A percentile compares a stretch with the other conserved stretches of the same genome.
phyloP scores from a whole-genome alignment of 2,329 filamentous ascomycete genomes.

The Cladophialophora yegresii region DNA sequence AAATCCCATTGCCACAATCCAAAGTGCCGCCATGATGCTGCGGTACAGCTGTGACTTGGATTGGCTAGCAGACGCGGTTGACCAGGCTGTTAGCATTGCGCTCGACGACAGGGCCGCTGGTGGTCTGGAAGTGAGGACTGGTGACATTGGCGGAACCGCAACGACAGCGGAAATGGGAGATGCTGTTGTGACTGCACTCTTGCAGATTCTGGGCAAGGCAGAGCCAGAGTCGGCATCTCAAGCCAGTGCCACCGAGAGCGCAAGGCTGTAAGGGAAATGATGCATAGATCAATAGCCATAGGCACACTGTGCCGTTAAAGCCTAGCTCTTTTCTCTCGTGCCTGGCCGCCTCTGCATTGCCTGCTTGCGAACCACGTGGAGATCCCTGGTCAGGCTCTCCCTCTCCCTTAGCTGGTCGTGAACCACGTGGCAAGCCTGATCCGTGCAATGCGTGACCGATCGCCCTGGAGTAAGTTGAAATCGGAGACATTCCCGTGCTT shows the following conservation, averaged over 20 bases:
- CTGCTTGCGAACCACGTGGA: background rate
- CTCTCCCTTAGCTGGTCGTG: background rate
- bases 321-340: background rate
- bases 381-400: background rate
- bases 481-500: background rate
- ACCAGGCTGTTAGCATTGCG: constrained; percentile 73
- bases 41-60: constrained; percentile 82
- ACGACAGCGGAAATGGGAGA: constrained; percentile 74
- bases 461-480: background rate
- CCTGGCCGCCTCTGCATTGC: background rate
- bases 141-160: constrained; percentile 74
- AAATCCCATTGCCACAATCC: constrained; percentile 83
- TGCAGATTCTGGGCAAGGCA: constrained; percentile 13
- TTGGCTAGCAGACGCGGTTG: constrained; percentile 71
- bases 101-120: constrained; percentile 59
- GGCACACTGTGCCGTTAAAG: background rate
- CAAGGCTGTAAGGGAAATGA: constrained; percentile 8
- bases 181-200: constrained; percentile 54
- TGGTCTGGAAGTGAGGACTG: constrained; percentile 65
- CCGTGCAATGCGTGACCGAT: background rate
- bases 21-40: constrained; percentile 91
- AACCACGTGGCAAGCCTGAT: background rate
- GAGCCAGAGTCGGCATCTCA: constrained; percentile 1
- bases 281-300: constrained; percentile 3
- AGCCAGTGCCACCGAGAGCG: constrained; percentile 3